These are phyloP conservation scores for Cichorium intybus DNA, from an alignment of 140 eudicot genomes.

Conservation along the genomic window DNA sequence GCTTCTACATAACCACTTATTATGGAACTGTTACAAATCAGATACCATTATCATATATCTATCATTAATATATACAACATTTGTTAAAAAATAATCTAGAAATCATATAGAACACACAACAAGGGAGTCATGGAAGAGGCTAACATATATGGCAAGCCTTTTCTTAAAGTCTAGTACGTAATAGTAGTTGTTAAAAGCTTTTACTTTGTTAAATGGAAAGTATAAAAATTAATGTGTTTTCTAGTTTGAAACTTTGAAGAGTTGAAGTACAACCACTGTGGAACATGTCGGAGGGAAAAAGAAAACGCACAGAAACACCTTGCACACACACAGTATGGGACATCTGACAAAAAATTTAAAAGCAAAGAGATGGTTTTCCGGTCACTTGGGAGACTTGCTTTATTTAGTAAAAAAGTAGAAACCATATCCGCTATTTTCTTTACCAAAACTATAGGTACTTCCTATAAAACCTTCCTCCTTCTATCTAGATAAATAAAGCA, in stretches of 20 bases:
- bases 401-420: constrained; percentile 16
- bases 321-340: neutral
- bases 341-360: neutral
- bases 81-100: too few species aligned
- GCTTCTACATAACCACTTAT: constrained; percentile 49
- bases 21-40: constrained; percentile 35
- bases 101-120: neutral
- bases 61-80: too few species aligned
- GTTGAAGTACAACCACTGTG: neutral
- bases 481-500: neutral
- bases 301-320: neutral
- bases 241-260: neutral
- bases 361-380: neutral
- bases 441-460: constrained; percentile 15
- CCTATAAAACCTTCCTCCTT: neutral
- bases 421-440: neutral
- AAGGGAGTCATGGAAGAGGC: too few species aligned
- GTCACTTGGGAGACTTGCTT: constrained; percentile 21
- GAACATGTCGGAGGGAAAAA: neutral
- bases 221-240: neutral
- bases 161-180: too few species aligned
- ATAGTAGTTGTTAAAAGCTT: too few species aligned
- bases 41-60: neutral
- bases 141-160: too few species aligned
- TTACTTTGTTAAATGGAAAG: neutral